A percentile compares a stretch with the other conserved stretches of the same genome.
phyloP scores from a whole-genome alignment of 352 stramenopile genomes.

The Phytophthora fragariae region DNA sequence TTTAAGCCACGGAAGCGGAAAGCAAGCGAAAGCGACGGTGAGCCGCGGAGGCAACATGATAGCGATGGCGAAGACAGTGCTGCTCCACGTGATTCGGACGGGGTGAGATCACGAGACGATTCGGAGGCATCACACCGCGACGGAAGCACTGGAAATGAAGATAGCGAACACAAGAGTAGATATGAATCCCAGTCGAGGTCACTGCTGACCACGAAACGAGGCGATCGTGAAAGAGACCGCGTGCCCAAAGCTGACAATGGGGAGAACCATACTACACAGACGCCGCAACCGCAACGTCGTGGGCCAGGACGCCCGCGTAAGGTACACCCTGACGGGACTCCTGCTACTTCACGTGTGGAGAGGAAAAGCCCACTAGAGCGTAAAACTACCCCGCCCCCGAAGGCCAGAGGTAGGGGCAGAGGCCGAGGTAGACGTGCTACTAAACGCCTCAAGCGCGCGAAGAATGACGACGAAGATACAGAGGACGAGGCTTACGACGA shows the following conservation, averaged over 20 bases:
- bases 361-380: conserved; percentile 17
- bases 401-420: conserved; percentile 19
- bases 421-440: conserved; percentile 18
- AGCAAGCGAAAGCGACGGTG: conserved; percentile 19
- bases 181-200: not conserved
- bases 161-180: conserved; percentile 4
- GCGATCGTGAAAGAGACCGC: conserved; percentile 9
- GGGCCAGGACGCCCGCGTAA: conserved; percentile 29
- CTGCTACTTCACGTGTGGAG: conserved; percentile 7
- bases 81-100: conserved; percentile 4
- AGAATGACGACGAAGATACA: conserved; percentile 29
- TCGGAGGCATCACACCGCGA: not conserved
- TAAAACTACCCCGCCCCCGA: conserved; percentile 18
- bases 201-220: not conserved
- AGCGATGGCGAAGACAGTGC: conserved; percentile 15
- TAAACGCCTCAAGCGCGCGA: conserved; percentile 25
- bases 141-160: conserved; percentile 9
- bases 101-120: conserved; percentile 14
- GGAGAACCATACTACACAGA: conserved; percentile 11
- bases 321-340: not conserved
- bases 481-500: conserved; percentile 23
- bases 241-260: conserved; percentile 1
- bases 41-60: conserved; percentile 23
- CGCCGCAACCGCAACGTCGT: conserved; percentile 15
- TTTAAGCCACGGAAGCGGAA: conserved; percentile 22